Evolutionary conservation across 371 early-diverging fungal species (phyloP).

Genomic region (Mucor plumbeus): DNA sequence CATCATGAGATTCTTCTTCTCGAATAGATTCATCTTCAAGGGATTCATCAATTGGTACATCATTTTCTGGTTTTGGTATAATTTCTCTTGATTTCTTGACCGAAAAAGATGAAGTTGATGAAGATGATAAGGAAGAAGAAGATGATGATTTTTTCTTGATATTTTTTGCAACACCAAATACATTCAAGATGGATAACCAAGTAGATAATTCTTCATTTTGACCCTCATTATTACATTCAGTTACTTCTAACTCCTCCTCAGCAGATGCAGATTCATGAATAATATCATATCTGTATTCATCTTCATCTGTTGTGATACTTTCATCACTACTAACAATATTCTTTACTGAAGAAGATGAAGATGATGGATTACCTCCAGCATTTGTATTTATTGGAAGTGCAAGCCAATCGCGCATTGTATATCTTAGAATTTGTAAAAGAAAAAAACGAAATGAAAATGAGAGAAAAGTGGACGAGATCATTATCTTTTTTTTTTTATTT

Average conservation of each 20-base stretch:
- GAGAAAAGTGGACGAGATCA: slow-evolving; percentile 22
- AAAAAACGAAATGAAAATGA: slow-evolving; percentile 29
- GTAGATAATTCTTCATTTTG: slow-evolving; percentile 1
- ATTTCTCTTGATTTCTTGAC: not conserved
- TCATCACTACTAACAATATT: not conserved
- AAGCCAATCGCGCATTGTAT: slow-evolving; percentile 34
- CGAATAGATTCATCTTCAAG: not conserved
- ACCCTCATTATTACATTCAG: not conserved
- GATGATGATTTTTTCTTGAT: not conserved
- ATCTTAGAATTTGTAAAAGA: slow-evolving; percentile 26
- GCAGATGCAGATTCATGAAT: not conserved
- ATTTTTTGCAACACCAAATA: slow-evolving; percentile 13
- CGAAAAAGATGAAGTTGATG: not conserved
- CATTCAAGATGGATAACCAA: slow-evolving; percentile 18
- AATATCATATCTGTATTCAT: slow-evolving; percentile 1
- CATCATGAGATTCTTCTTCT: not conserved
- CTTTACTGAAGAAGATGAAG: slow-evolving; percentile 2
- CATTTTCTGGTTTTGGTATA: not conserved
- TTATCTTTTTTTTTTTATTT: slow-evolving; percentile 5
- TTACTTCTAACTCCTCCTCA: not conserved
- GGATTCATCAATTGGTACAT: not conserved
- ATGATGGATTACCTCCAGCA: not conserved
- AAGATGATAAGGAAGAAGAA: not conserved
- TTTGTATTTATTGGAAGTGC: slow-evolving; percentile 19
- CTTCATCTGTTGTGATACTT: not conserved